Evolutionary conservation across 352 stramenopile species (phyloP).

Genomic region (Phytophthora cactorum): DNA sequence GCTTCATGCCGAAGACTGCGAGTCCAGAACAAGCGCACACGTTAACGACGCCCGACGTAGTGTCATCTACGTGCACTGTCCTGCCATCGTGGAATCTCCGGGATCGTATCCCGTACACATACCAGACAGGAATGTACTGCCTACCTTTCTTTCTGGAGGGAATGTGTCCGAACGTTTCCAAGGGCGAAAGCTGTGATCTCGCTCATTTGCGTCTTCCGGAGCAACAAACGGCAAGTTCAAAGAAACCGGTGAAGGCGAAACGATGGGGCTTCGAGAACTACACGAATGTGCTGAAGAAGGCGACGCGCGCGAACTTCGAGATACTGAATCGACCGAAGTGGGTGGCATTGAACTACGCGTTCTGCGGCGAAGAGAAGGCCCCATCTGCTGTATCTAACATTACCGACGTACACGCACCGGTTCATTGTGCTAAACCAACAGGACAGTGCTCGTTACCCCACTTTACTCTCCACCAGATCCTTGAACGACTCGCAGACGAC

Average conservation of each 20-base stretch:
- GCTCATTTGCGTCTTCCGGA: conserved; percentile 44
- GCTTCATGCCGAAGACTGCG: conserved; percentile 36
- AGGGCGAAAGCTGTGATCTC: conserved; percentile 42
- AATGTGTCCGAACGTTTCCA: conserved; percentile 42
- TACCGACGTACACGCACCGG: conserved; percentile 18
- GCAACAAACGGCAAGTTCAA: not conserved
- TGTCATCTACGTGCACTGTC: conserved; percentile 5
- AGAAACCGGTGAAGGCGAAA: conserved; percentile 10
- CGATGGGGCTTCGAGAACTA: conserved; percentile 54
- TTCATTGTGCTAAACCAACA: conserved; percentile 46
- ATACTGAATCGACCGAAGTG: conserved; percentile 8
- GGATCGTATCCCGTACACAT: conserved; percentile 65
- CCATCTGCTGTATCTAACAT: conserved; percentile 9
- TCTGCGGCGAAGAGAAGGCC: conserved; percentile 43
- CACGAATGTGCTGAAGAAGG: conserved; percentile 37
- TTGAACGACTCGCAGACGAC: conserved; percentile 57
- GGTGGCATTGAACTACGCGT: conserved; percentile 41
- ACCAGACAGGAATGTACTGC: conserved; percentile 61
- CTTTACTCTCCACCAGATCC: conserved; percentile 55
- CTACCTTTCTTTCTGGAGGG: conserved; percentile 51
- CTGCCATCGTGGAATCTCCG: conserved; percentile 55
- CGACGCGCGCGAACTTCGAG: conserved; percentile 13
- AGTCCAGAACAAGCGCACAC: not conserved
- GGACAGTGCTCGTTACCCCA: conserved; percentile 51
- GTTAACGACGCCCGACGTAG: conserved; percentile 15